Conservation (phyloP, 164 flowering plant species). For the Annona cherimola region DNA sequence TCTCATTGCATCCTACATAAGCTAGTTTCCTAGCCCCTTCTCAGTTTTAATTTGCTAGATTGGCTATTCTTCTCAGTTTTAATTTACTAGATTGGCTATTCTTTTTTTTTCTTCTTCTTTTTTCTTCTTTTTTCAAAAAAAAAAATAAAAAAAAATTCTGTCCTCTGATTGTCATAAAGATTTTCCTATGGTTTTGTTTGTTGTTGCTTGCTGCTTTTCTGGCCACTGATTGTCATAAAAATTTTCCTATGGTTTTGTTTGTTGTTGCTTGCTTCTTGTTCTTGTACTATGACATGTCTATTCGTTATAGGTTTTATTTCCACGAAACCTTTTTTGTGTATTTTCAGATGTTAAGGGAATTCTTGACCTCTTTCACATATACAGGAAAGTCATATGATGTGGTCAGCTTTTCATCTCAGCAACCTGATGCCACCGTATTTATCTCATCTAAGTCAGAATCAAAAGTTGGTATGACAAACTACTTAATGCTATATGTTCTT, state of each 20-base stretch:
- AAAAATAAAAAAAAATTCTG: not conserved
- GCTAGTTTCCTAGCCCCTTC: too few species aligned
- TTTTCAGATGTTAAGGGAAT: not conserved
- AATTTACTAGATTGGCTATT: not conserved
- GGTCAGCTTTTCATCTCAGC: conserved; percentile 45
- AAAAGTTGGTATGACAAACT: conserved; percentile 42
- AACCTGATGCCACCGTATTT: conserved; percentile 56
- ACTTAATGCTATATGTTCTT: too few species aligned
- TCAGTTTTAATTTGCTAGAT: too few species aligned
- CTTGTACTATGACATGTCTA: too few species aligned
- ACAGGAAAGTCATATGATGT: conserved; percentile 63
- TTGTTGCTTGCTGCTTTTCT: not conserved
- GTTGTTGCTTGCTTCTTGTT: too few species aligned
- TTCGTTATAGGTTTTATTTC: not conserved
- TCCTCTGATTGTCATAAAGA: not conserved
- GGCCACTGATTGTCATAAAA: not conserved
- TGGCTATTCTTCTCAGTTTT: too few species aligned
- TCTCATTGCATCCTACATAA: too few species aligned
- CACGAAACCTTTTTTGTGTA: not conserved
- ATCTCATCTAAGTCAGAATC: conserved; percentile 45
- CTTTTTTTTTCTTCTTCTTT: not conserved
- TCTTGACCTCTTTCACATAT: not conserved
- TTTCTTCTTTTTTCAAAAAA: not conserved
- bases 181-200: not conserved
- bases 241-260: not conserved